These are phyloP conservation scores for Trypanosoma avium DNA, from an alignment of 208 protist genomes.

Conservation along the genomic window DNA sequence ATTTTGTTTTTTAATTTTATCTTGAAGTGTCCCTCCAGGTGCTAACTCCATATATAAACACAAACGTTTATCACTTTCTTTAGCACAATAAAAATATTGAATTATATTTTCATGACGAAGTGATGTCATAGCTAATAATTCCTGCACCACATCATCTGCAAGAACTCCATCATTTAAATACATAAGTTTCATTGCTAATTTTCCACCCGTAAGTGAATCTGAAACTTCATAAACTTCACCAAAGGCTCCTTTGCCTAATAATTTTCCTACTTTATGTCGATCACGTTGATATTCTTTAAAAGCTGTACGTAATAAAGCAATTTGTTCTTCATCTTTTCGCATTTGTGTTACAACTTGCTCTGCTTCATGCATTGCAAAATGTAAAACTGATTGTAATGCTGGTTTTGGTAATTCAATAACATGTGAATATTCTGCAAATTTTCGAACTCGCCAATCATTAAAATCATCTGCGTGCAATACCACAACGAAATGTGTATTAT, in stretches of 20 bases:
- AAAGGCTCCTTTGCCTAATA: slow-evolving; percentile 83
- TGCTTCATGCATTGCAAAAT: slow-evolving; percentile 86
- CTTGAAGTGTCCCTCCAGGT: slow-evolving; percentile 79
- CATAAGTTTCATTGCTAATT: slow-evolving; percentile 90
- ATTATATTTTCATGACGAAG: slow-evolving; percentile 94
- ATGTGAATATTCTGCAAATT: slow-evolving; percentile 66
- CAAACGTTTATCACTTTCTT: slow-evolving; percentile 73
- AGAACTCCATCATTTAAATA: slow-evolving; percentile 82
- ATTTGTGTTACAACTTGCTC: slow-evolving; percentile 75
- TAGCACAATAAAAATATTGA: slow-evolving; percentile 92
- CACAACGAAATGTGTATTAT: slow-evolving; percentile 53
- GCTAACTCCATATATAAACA: slow-evolving; percentile 93
- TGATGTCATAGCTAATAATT: slow-evolving; percentile 90
- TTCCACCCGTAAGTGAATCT: slow-evolving; percentile 81
- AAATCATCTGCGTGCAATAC: slow-evolving; percentile 77
- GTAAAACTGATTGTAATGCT: slow-evolving; percentile 62
- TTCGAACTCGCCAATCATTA: slow-evolving; percentile 78
- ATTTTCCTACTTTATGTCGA: slow-evolving; percentile 56
- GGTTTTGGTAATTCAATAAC: slow-evolving; percentile 84
- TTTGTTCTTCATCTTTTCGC: slow-evolving; percentile 78
- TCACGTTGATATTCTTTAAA: slow-evolving; percentile 50
- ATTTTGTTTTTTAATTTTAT: slow-evolving; percentile 71
- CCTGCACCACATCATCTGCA: slow-evolving; percentile 74
- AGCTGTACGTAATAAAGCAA: slow-evolving; percentile 73
- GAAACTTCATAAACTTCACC: slow-evolving; percentile 89